Evolutionary conservation across 2,329 filamentous ascomycete species (phyloP).

Genomic region (Ascochyta clinopodiicola): DNA sequence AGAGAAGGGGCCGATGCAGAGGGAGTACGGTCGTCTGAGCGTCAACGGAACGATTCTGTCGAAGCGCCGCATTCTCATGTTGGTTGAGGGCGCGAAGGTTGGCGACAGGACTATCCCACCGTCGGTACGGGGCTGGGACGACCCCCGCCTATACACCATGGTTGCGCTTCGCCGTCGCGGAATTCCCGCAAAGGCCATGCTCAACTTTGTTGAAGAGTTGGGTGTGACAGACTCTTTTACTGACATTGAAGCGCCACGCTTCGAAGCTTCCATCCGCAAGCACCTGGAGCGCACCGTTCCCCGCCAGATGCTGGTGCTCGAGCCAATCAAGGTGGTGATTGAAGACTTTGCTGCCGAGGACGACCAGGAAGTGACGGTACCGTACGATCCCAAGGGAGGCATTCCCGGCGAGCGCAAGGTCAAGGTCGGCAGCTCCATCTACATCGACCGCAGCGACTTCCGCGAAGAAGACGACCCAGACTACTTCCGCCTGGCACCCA

Average conservation of each 20-base stretch:
- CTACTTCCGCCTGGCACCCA: constrained; percentile 79
- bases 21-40: constrained; percentile 79
- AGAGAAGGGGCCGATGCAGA: constrained; percentile 76
- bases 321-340: constrained; percentile 82
- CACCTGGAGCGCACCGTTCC: constrained; percentile 90
- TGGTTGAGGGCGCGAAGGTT: constrained; percentile 70
- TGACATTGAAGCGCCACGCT: constrained; percentile 79
- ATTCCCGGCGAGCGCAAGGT: constrained; percentile 67
- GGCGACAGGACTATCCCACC: constrained; percentile 51
- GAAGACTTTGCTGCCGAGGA: constrained; percentile 75
- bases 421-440: constrained; percentile 77
- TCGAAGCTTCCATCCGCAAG: constrained; percentile 83
- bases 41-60: constrained; percentile 85
- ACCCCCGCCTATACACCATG: constrained; percentile 87
- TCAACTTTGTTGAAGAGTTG: constrained; percentile 89
- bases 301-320: constrained; percentile 85
- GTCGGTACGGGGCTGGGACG: constrained; percentile 85
- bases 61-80: constrained; percentile 81
- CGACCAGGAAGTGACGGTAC: constrained; percentile 71
- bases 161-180: constrained; percentile 84
- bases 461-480: constrained; percentile 73
- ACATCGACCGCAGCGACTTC: constrained; percentile 84
- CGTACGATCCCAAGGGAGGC: constrained; percentile 76
- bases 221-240: constrained; percentile 85
- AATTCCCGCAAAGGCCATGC: constrained; percentile 84